Conservation (phyloP, 164 flowering plant species). For the Vitis riparia region DNA sequence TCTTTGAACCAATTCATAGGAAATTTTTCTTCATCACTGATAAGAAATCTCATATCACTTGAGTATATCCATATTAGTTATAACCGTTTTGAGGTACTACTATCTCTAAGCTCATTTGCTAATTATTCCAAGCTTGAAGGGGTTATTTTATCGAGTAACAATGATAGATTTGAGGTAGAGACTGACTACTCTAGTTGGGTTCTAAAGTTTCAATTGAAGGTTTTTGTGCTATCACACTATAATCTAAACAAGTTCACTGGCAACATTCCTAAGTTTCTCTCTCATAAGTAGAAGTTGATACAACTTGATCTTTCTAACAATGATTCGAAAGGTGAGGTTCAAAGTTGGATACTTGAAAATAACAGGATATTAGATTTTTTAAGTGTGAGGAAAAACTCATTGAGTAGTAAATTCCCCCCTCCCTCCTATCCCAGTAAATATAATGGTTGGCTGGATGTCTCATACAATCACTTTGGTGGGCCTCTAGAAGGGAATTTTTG, state of each 20-base stretch:
- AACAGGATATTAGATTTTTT: background rate
- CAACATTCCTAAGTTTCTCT: background rate
- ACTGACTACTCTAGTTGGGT: background rate
- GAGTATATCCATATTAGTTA: no score
- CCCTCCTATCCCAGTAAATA: background rate
- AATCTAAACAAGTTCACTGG: background rate
- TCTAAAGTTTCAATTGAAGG: constrained; percentile 1
- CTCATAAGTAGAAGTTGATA: background rate
- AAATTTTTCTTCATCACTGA: no score
- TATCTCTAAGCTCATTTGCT: background rate
- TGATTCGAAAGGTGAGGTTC: constrained; percentile 1
- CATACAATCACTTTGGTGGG: background rate
- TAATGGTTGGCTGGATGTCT: constrained; percentile 2
- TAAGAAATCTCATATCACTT: no score
- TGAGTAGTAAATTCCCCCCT: background rate
- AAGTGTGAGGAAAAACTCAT: background rate
- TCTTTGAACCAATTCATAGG: no score
- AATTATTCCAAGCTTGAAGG: background rate
- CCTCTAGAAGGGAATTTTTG: background rate
- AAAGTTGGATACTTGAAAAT: constrained; percentile 4
- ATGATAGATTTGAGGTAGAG: background rate
- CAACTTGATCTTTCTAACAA: constrained; percentile 7
- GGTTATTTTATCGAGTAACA: background rate
- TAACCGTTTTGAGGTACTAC: no score
- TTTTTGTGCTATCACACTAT: background rate